Evolutionary conservation across 2,329 filamentous ascomycete species (phyloP), one percentile per base, ranked within the genome.

Genomic region (Talaromyces sp.): DNA sequence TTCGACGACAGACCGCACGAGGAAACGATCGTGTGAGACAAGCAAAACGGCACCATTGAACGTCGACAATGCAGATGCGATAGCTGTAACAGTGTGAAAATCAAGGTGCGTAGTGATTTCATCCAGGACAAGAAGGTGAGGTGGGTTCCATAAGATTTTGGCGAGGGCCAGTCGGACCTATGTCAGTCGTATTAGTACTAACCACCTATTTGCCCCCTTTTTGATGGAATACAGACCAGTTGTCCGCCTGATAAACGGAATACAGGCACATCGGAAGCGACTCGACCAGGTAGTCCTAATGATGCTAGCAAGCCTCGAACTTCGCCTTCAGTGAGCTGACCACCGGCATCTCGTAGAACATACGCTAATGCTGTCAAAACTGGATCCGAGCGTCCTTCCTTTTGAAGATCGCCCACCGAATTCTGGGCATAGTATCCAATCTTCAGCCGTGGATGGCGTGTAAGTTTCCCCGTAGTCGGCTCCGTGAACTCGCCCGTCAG

Each of bases 391-490:
- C 97, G 84, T 97, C 97, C 77, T 97, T 99, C 94, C 92, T 97
- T 96, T 78, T 97, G 93, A 9, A 99, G 93, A 83, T 97, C 93
- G 80, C 97, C 94, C 10, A 99, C 83, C 46, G 94, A 94, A 75
- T 99, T 94, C 79, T 99, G 94, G 80, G 97, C 97, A 80, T 97
- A 97, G 80, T 99, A 99, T 55, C 94, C 94, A 68, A 99, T 97
- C 81, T 94, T 92, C 70, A 99, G 78, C 74, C 97, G 97, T 65
- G 94, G 94, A 75, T 99, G 94, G 81, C 97, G 97, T 81, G 97
- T 91, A 19, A 99, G 92, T 71, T 86, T 90, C 62, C 94, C 94
- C 19, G 77, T 76, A 61, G 88, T 88, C 15, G 90, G 92, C 64
- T 96, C 87, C 19, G 53, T 37, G 21, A 86, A 84, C 75, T 97